Percentiles rank a stretch among this genome's conserved stretches.
These are phyloP conservation scores for Paramyrothecium sp. DNA, from an alignment of 2,329 filamentous ascomycete species.

Conservation along the genomic window DNA sequence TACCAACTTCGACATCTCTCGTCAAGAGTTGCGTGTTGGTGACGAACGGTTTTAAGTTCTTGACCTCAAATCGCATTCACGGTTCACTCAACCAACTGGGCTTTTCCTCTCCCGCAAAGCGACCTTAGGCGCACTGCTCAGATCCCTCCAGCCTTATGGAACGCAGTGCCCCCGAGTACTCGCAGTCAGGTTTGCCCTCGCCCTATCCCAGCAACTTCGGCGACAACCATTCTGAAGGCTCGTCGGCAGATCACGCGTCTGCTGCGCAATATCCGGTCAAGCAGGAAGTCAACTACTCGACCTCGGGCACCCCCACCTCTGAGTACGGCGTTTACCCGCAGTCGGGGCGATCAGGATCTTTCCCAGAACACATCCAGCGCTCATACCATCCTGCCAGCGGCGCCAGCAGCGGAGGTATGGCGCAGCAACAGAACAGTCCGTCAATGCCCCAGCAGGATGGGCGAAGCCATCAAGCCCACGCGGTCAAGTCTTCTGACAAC, in stretches of 20 bases:
- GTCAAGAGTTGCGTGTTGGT: neutral
- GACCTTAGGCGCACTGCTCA: conserved; percentile 21
- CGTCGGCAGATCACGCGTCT: conserved; percentile 87
- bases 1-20: conserved; percentile 3
- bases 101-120: conserved; percentile 15
- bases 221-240: conserved; percentile 79
- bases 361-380: conserved; percentile 84
- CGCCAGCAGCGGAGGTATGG: conserved; percentile 83
- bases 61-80: too few relatives aligned
- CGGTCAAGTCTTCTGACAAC: conserved; percentile 95
- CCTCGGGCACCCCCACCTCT: conserved; percentile 80
- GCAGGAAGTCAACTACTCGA: conserved; percentile 77
- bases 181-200: conserved; percentile 85
- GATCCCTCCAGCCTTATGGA: conserved; percentile 46
- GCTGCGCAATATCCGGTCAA: conserved; percentile 85
- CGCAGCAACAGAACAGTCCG: conserved; percentile 97
- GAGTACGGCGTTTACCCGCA: conserved; percentile 80
- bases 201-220: conserved; percentile 65
- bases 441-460: conserved; percentile 85
- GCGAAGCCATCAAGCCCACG: conserved; percentile 71
- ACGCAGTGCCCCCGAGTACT: conserved; percentile 69
- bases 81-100: too few relatives aligned
- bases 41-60: neutral
- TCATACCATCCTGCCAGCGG: conserved; percentile 77
- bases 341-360: conserved; percentile 77